Evolutionary conservation across 768 basidiomycete species (phyloP).

Genomic region (Phylloporus sp.): DNA sequence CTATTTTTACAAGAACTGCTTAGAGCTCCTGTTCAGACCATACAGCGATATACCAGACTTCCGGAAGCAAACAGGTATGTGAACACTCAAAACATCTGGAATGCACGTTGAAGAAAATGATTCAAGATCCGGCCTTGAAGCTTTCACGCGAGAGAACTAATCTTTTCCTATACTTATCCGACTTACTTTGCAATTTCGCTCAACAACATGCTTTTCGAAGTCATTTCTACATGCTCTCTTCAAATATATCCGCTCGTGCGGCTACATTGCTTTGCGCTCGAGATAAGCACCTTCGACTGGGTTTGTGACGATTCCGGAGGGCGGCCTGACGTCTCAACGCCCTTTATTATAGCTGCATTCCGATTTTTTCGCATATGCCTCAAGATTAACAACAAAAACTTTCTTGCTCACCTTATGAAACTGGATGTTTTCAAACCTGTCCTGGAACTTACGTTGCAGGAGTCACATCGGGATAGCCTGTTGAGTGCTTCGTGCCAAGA

Average conservation of each 20-base stretch:
- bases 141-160: constrained; percentile 75
- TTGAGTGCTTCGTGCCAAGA: constrained; percentile 94
- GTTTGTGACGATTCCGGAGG: constrained; percentile 43
- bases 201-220: constrained; percentile 89
- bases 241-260: constrained; percentile 68
- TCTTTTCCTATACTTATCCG: constrained; percentile 85
- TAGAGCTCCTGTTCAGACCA: constrained; percentile 77
- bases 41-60: constrained; percentile 70
- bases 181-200: constrained; percentile 85
- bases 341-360: constrained; percentile 64
- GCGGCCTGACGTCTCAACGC: constrained; percentile 9
- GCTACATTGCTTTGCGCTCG: constrained; percentile 73
- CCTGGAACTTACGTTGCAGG: constrained; percentile 76
- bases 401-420: constrained; percentile 74
- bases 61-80: constrained; percentile 44
- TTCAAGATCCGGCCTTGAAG: constrained; percentile 47
- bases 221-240: constrained; percentile 85
- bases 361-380: constrained; percentile 88
- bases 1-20: constrained; percentile 87
- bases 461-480: constrained; percentile 86
- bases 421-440: constrained; percentile 81
- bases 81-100: neutral
- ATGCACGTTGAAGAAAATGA: neutral
- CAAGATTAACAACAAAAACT: constrained; percentile 75
- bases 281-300: constrained; percentile 91